Evolutionary conservation across 352 stramenopile genomes (phyloP).

Genomic region (Phytophthora pistaciae): DNA sequence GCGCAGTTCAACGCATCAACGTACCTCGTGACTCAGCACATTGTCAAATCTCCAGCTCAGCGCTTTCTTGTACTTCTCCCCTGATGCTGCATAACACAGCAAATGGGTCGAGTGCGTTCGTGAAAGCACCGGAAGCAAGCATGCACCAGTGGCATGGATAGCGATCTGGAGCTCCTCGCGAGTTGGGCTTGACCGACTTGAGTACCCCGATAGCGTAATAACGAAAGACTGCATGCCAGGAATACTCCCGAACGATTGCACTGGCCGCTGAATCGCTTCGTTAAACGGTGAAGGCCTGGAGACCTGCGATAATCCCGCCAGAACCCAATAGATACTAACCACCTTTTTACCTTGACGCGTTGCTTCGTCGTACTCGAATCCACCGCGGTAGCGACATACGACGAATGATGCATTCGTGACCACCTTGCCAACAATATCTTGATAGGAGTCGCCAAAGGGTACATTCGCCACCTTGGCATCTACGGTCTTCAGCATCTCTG

Average conservation of each 20-base stretch:
- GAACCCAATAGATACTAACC: conserved; percentile 85
- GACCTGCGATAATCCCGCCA: conserved; percentile 55
- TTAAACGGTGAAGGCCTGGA: conserved; percentile 47
- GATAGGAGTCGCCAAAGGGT: conserved; percentile 70
- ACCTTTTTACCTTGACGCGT: conserved; percentile 73
- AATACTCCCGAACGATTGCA: conserved; percentile 76
- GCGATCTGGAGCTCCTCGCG: conserved; percentile 87
- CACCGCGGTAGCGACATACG: conserved; percentile 82
- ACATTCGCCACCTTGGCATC: conserved; percentile 87
- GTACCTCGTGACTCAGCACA: conserved; percentile 84
- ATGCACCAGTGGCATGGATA: conserved; percentile 85
- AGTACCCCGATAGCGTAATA: conserved; percentile 88
- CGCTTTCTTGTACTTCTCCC: conserved; percentile 90
- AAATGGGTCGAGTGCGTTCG: conserved; percentile 86
- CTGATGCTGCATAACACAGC: conserved; percentile 77
- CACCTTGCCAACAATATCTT: conserved; percentile 82
- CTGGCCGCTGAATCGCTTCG: conserved; percentile 64
- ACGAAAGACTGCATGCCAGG: conserved; percentile 83
- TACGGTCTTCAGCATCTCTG: conserved; percentile 69
- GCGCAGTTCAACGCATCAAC: conserved; percentile 3
- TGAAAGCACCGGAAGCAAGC: conserved; percentile 84
- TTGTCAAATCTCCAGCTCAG: conserved; percentile 86
- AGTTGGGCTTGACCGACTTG: conserved; percentile 73
- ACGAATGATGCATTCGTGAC: conserved; percentile 85
- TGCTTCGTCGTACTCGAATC: conserved; percentile 86